A percentile compares a stretch with the other conserved stretches of the same genome.
Conservation (phyloP, 495 filamentous ascomycete species). For the Echria macrotheca region DNA sequence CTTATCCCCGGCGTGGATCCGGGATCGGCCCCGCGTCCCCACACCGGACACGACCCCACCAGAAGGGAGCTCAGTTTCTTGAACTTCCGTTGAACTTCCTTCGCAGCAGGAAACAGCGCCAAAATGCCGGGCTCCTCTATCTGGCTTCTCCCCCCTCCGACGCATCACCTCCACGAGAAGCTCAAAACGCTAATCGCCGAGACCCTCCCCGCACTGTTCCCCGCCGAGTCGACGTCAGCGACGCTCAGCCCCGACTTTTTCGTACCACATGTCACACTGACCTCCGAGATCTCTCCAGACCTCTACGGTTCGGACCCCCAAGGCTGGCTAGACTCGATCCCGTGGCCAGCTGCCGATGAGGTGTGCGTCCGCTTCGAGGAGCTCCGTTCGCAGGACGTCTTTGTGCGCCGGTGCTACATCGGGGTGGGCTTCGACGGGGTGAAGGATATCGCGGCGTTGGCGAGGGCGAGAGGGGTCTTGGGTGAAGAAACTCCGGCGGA, state of each 20-base stretch:
- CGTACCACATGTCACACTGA: constrained; percentile 28
- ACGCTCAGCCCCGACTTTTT: constrained; percentile 21
- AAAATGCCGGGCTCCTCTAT: constrained; percentile 19
- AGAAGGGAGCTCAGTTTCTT: too few relatives aligned
- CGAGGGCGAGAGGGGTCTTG: constrained; percentile 20
- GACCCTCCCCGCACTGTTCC: constrained; percentile 22
- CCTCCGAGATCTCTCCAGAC: constrained; percentile 17
- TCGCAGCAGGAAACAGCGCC: neutral
- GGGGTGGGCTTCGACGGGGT: constrained; percentile 18
- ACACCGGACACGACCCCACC: too few relatives aligned
- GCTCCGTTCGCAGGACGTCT: constrained; percentile 21
- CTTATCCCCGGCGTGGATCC: too few relatives aligned
- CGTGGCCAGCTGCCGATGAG: constrained; percentile 1
- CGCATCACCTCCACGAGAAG: constrained; percentile 18
- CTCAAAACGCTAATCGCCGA: constrained; percentile 21
- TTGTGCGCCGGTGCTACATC: constrained; percentile 26
- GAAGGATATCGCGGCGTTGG: constrained; percentile 15
- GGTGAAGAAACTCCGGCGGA: constrained; percentile 9
- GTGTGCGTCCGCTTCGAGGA: constrained; percentile 18
- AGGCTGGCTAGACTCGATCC: constrained; percentile 22
- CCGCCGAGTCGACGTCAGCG: constrained; percentile 12
- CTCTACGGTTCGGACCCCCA: constrained; percentile 20
- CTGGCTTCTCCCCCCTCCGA: constrained; percentile 27
- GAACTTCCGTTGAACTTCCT: too few relatives aligned
- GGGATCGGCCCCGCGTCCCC: too few relatives aligned